Conservation (phyloP, 1,139 yeast species). For the Pichia sp. region DNA sequence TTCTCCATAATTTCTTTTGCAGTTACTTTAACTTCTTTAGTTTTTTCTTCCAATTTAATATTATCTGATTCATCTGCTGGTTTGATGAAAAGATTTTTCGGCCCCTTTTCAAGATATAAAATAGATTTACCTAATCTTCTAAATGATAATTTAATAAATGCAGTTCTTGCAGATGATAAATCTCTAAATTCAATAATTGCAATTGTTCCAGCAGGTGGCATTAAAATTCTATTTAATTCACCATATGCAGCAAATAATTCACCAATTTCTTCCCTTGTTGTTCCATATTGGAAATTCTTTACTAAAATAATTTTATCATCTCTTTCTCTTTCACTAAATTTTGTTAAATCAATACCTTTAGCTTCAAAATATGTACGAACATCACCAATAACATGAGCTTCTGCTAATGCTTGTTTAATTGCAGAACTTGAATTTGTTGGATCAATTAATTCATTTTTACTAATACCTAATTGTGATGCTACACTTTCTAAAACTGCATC, state of each 20-base stretch:
- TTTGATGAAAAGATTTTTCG: slow-evolving; percentile 67
- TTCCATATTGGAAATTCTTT: slow-evolving; percentile 86
- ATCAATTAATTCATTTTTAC: slow-evolving; percentile 77
- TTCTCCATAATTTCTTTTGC: slow-evolving; percentile 37
- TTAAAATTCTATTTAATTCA: slow-evolving; percentile 66
- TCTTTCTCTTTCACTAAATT: slow-evolving; percentile 64
- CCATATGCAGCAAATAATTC: slow-evolving; percentile 80
- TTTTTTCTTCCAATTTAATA: slow-evolving; percentile 20
- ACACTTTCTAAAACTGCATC: slow-evolving; percentile 92
- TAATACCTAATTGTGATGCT: slow-evolving; percentile 74
- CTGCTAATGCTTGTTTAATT: slow-evolving; percentile 97
- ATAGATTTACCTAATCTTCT: slow-evolving; percentile 82
- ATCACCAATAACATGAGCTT: slow-evolving; percentile 89
- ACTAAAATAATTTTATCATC: slow-evolving; percentile 79
- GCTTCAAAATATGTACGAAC: slow-evolving; percentile 80
- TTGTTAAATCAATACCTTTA: slow-evolving; percentile 76
- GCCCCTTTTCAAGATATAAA: slow-evolving; percentile 89
- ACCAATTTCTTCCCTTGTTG: slow-evolving; percentile 70
- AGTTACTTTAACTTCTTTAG: slow-evolving; percentile 39
- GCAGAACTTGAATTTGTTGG: slow-evolving; percentile 85
- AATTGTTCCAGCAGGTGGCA: slow-evolving; percentile 97
- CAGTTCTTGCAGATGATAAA: slow-evolving; percentile 78
- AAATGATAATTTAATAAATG: slow-evolving; percentile 81
- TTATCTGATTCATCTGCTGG: slow-evolving; percentile 42
- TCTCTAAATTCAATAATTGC: slow-evolving; percentile 92